phyloP scores from a whole-genome alignment of 441 rosid species.

The Rhodomyrtus psidioides region DNA sequence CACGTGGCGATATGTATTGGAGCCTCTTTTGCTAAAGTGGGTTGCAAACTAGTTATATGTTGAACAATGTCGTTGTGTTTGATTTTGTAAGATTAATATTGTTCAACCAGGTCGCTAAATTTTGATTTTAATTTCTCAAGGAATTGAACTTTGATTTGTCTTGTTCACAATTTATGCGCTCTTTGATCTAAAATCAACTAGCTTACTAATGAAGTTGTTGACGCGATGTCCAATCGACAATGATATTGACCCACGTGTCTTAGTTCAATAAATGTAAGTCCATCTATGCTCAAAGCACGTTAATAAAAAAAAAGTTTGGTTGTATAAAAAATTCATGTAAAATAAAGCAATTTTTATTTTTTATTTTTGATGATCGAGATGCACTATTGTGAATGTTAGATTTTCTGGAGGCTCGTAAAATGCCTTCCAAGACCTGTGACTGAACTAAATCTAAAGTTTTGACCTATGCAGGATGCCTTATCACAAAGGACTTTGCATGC shows the following conservation, averaged over 20 bases:
- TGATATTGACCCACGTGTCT: too few relatives aligned
- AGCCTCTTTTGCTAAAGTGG: background rate
- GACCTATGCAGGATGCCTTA: too few relatives aligned
- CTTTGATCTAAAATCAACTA: background rate
- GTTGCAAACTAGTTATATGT: background rate
- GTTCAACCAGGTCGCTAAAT: accelerated
- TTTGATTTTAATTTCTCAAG: background rate
- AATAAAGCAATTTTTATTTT: background rate
- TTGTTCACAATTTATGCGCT: accelerated
- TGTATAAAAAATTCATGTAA: background rate
- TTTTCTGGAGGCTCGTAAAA: background rate
- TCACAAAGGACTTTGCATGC: too few relatives aligned
- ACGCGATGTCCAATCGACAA: background rate
- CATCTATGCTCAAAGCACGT: too few relatives aligned
- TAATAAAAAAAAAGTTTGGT: background rate
- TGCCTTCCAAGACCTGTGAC: accelerated
- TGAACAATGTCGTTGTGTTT: background rate
- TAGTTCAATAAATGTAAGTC: background rate
- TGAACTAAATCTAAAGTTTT: accelerated
- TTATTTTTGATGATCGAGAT: background rate
- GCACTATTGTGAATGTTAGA: background rate
- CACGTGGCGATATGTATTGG: background rate
- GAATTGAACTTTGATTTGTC: accelerated
- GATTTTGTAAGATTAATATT: background rate
- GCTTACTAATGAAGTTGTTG: background rate